These are phyloP conservation scores for Nectriaceae sp. DNA, from an alignment of 2,329 filamentous ascomycete genomes.

Conservation along the genomic window DNA sequence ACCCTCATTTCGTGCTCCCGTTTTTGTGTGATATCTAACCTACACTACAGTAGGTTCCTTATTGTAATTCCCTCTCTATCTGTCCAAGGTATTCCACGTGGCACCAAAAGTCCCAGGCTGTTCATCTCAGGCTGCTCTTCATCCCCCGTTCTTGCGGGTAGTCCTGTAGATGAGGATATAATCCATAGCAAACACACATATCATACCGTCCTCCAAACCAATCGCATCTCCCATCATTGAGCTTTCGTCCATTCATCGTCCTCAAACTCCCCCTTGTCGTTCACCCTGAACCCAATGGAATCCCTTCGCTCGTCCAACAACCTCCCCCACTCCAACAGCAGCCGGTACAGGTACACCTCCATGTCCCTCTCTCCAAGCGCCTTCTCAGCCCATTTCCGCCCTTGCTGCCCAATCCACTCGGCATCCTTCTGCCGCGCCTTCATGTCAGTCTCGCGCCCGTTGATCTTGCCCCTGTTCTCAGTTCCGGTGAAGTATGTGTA, in stretches of 20 bases:
- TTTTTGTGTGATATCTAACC: too few relatives aligned
- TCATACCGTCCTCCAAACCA: too few relatives aligned
- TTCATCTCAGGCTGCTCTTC: too few relatives aligned
- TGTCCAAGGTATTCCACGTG: not conserved
- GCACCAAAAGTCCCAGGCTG: not conserved
- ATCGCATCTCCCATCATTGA: too few relatives aligned
- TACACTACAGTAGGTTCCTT: too few relatives aligned
- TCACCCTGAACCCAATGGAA: constrained; percentile 40
- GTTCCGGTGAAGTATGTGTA: constrained; percentile 73
- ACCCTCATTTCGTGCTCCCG: too few relatives aligned
- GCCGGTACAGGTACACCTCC: constrained; percentile 77
- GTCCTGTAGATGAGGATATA: too few relatives aligned
- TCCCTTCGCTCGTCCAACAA: constrained; percentile 63
- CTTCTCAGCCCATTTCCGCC: constrained; percentile 63
- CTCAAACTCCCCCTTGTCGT: constrained; percentile 30
- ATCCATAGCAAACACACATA: too few relatives aligned
- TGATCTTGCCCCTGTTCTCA: constrained; percentile 41
- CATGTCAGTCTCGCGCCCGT: constrained; percentile 49
- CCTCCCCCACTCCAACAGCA: constrained; percentile 77
- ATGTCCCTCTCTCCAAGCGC: constrained; percentile 72
- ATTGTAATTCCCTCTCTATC: too few relatives aligned
- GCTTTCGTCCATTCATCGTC: constrained; percentile 34
- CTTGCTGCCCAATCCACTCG: constrained; percentile 66
- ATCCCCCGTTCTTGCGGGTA: too few relatives aligned
- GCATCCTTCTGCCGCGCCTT: constrained; percentile 53